A percentile compares a stretch with the other conserved stretches of the same genome.
Evolutionary conservation across 129 eudicot species (phyloP).

Genomic region (Flaveria brownii): DNA sequence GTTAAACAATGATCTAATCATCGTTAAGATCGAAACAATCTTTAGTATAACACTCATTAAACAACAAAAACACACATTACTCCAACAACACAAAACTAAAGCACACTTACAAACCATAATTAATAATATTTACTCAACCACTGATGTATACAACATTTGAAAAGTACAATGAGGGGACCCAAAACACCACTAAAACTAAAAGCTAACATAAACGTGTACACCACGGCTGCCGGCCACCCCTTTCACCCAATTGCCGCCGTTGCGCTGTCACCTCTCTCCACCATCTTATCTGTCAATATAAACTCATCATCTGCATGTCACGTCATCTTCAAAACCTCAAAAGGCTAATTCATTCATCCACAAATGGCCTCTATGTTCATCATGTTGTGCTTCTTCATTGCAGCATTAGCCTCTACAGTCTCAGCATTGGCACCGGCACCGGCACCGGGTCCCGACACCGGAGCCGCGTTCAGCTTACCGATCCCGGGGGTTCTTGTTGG

Average conservation of each 20-base stretch:
- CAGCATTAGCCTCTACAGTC: conserved; percentile 22
- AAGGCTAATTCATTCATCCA: background rate
- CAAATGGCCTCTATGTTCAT: conserved; percentile 21
- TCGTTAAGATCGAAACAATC: background rate
- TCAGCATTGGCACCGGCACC: conserved; percentile 40
- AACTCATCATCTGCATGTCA: conserved; percentile 6
- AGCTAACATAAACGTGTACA: conserved; percentile 21
- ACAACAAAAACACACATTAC: background rate
- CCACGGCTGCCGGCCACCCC: conserved; percentile 16
- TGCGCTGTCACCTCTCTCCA: conserved; percentile 23
- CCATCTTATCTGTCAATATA: conserved; percentile 13
- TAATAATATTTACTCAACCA: background rate
- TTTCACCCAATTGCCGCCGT: conserved; percentile 26
- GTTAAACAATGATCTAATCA: background rate
- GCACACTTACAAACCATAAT: background rate
- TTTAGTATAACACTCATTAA: background rate
- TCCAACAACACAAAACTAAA: background rate
- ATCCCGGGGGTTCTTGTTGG: conserved; percentile 33
- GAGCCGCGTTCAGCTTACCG: conserved; percentile 42
- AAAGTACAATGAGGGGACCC: conserved; percentile 8
- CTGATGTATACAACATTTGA: background rate
- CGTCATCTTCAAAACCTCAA: background rate
- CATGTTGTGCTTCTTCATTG: conserved; percentile 24
- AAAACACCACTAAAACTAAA: conserved; percentile 26
- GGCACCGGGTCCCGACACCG: conserved; percentile 57